A percentile compares a stretch with the other conserved stretches of the same genome.
Evolutionary conservation across 495 filamentous ascomycete species (phyloP).

Genomic region (Neurospora sp.): DNA sequence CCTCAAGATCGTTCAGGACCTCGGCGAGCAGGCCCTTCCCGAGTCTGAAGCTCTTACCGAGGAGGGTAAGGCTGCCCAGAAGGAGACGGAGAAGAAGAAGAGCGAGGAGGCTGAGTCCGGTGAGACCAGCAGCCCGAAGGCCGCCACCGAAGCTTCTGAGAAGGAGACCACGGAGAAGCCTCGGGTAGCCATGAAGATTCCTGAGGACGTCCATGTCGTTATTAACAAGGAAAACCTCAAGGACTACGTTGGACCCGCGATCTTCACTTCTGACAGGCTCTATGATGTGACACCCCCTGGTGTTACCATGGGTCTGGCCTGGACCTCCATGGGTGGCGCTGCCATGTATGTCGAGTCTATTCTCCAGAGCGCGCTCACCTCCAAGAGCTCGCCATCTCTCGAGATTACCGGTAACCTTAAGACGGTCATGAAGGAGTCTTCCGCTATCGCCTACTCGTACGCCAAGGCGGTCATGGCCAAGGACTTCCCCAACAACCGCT

Average conservation of each 20-base stretch:
- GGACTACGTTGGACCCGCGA: conserved; percentile 92
- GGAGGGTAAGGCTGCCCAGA: conserved; percentile 74
- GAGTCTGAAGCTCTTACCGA: conserved; percentile 79
- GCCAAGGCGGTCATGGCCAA: conserved; percentile 80
- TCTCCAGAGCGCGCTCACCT: conserved; percentile 66
- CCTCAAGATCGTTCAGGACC: conserved; percentile 89
- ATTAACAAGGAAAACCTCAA: conserved; percentile 88
- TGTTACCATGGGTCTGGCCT: conserved; percentile 97
- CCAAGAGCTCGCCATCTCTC: conserved; percentile 63
- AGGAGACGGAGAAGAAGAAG: conserved; percentile 37
- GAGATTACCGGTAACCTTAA: conserved; percentile 92
- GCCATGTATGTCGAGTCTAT: conserved; percentile 97
- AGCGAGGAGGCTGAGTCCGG: conserved; percentile 7
- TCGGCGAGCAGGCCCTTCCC: conserved; percentile 75
- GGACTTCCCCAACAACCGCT: conserved; percentile 77
- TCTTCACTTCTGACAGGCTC: conserved; percentile 91
- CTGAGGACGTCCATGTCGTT: conserved; percentile 73
- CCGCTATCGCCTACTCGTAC: conserved; percentile 89
- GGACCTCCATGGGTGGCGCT: conserved; percentile 96
- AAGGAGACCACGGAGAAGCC: conserved; percentile 51
- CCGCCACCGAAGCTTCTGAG: conserved; percentile 10
- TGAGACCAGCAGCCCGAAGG: conserved; percentile 2
- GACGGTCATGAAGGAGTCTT: conserved; percentile 96
- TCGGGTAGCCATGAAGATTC: conserved; percentile 72
- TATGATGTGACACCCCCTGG: conserved; percentile 94